Conservation (phyloP, 2,329 filamentous ascomycete genomes). For the Beauveria sp. region DNA sequence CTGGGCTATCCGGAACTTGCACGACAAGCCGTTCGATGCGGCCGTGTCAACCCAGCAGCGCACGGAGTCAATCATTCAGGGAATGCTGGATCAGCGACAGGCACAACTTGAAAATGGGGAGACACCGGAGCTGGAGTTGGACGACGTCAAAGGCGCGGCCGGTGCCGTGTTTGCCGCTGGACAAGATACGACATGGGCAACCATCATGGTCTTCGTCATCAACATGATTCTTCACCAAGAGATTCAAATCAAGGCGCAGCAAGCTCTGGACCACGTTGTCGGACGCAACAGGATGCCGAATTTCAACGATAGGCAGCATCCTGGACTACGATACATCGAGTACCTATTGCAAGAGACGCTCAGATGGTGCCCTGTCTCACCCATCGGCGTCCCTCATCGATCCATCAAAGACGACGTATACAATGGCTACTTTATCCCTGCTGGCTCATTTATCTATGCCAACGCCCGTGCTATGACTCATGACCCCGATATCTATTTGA, state of each 20-base stretch:
- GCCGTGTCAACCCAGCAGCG: constrained; percentile 23
- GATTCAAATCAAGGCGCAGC: constrained; percentile 38
- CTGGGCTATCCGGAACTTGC: constrained; percentile 30
- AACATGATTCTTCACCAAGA: constrained; percentile 34
- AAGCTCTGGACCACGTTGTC: constrained; percentile 39
- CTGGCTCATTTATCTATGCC: constrained; percentile 37
- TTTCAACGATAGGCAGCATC: constrained; percentile 32
- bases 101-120: constrained; percentile 19
- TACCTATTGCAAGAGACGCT: constrained; percentile 38
- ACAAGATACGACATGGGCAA: constrained; percentile 37
- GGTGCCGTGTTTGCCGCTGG: constrained; percentile 41
- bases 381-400: constrained; percentile 46
- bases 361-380: constrained; percentile 37
- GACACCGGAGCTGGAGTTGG: constrained; percentile 27
- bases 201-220: constrained; percentile 36
- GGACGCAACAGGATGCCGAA: constrained; percentile 36
- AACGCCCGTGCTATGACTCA: constrained; percentile 38
- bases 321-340: constrained; percentile 35
- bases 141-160: constrained; percentile 41
- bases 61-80: constrained; percentile 22
- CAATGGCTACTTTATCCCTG: constrained; percentile 47
- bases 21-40: constrained; percentile 35
- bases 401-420: constrained; percentile 49
- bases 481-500: constrained; percentile 30
- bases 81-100: constrained; percentile 20